These are phyloP conservation scores for Patellaria atrata DNA, from an alignment of 495 filamentous ascomycete species.

Conservation along the genomic window DNA sequence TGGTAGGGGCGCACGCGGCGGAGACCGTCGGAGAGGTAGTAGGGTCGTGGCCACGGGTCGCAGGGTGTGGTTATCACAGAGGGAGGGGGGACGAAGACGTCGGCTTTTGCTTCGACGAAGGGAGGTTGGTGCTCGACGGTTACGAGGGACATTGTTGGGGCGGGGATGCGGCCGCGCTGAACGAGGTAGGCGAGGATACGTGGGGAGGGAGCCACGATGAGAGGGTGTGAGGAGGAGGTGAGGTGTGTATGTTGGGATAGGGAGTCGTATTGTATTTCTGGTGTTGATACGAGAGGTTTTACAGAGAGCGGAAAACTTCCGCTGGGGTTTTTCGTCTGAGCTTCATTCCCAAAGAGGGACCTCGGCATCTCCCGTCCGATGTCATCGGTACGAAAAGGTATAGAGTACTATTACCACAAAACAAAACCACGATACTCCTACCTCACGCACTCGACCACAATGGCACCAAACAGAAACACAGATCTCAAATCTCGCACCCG, in stretches of 20 bases:
- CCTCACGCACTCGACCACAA: background rate
- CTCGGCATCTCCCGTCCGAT: background rate
- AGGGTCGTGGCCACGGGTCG: conserved; percentile 54
- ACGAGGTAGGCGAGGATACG: conserved; percentile 44
- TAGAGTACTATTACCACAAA: no score
- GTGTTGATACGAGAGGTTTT: background rate
- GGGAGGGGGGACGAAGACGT: conserved; percentile 28
- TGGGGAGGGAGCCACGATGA: conserved; percentile 52
- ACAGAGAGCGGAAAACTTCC: background rate
- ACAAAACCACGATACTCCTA: background rate
- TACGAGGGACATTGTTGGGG: conserved; percentile 41
- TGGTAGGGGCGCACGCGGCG: conserved; percentile 78
- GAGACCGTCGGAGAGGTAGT: conserved; percentile 65
- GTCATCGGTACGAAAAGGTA: no score
- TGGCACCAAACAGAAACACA: conserved; percentile 24
- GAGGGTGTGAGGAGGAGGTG: conserved; percentile 4
- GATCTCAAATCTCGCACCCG: conserved; percentile 49
- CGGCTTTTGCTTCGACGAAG: conserved; percentile 9
- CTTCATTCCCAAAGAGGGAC: background rate
- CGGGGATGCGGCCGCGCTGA: conserved; percentile 35
- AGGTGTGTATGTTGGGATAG: background rate
- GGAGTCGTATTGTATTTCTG: background rate
- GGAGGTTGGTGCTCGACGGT: conserved; percentile 26
- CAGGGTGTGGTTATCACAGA: conserved; percentile 44
- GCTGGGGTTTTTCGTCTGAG: background rate